A percentile compares a stretch with the other conserved stretches of the same genome.
Evolutionary conservation across 2,329 filamentous ascomycete genomes (phyloP).

Genomic region (Leptographium lundbergii): DNA sequence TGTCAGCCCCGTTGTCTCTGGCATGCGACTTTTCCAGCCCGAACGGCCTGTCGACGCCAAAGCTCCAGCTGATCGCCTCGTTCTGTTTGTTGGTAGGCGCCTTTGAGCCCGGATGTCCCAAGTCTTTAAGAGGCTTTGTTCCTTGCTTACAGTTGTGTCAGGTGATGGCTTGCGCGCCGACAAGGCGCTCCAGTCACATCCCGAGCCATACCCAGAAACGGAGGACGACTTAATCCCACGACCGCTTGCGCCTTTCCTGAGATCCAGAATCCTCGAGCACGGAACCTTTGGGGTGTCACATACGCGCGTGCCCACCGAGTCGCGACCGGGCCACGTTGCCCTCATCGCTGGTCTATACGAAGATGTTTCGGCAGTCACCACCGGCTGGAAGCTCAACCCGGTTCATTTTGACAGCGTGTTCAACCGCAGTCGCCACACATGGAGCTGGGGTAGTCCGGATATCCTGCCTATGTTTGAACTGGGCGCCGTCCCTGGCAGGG

Average conservation of each 20-base stretch:
- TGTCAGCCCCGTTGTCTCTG: conserved; percentile 90
- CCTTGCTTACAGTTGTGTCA: conserved; percentile 17
- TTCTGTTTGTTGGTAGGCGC: conserved; percentile 75
- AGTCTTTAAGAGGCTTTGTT: not conserved
- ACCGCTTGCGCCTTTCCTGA: conserved; percentile 80
- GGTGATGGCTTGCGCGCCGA: conserved; percentile 91
- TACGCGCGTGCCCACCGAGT: conserved; percentile 93
- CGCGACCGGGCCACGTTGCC: conserved; percentile 88
- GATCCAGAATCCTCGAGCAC: conserved; percentile 74
- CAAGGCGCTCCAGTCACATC: conserved; percentile 91
- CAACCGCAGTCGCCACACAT: conserved; percentile 91
- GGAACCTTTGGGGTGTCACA: conserved; percentile 97
- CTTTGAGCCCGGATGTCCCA: not conserved
- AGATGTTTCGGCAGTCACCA: conserved; percentile 93
- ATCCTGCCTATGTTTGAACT: conserved; percentile 95
- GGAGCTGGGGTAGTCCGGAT: conserved; percentile 98
- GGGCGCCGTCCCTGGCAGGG: conserved; percentile 75
- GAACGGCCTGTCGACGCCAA: conserved; percentile 45
- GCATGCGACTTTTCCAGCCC: conserved; percentile 73
- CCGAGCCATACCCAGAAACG: conserved; percentile 64
- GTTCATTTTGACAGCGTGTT: conserved; percentile 99
- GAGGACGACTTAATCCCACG: conserved; percentile 57
- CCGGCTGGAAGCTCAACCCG: conserved; percentile 96
- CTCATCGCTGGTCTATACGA: conserved; percentile 95
- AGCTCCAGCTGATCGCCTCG: conserved; percentile 77